A percentile compares a stretch with the other conserved stretches of the same genome.
Conservation (phyloP, 1,139 yeast genomes). For the Arxiozyma slooffiae region DNA sequence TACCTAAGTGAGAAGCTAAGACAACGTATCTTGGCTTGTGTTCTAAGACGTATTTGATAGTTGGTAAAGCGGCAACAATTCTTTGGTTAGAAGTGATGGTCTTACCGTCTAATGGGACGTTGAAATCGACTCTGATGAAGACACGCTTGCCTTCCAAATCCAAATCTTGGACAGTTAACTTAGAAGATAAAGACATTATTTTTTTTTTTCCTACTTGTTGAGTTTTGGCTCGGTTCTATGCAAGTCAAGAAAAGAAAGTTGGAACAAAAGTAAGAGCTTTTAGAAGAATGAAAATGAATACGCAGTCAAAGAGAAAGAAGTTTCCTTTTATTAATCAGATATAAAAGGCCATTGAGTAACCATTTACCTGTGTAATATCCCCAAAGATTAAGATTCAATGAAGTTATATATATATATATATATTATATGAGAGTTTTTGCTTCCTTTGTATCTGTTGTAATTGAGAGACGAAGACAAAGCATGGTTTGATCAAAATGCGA, state of each 20-base stretch:
- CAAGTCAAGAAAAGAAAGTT: background rate
- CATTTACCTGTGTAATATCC: background rate
- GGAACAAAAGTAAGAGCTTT: background rate
- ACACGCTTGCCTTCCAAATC: constrained; percentile 81
- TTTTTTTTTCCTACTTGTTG: background rate
- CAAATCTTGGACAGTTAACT: constrained; percentile 83
- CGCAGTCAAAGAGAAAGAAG: background rate
- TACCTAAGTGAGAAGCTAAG: constrained; percentile 46
- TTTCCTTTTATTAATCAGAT: too few relatives aligned
- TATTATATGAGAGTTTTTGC: background rate
- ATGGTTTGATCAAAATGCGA: background rate
- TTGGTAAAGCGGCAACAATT: constrained; percentile 86
- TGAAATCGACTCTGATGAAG: constrained; percentile 17
- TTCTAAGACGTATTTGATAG: constrained; percentile 84
- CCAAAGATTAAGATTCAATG: background rate
- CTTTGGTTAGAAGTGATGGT: constrained; percentile 16
- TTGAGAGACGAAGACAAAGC: background rate
- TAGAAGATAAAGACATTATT: constrained; percentile 78
- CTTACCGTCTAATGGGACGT: constrained; percentile 17
- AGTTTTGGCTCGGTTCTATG: background rate
- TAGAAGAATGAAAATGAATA: too few relatives aligned
- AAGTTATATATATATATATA: background rate
- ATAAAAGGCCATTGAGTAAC: too few relatives aligned
- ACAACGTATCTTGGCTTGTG: constrained; percentile 81
- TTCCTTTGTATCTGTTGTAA: background rate